Evolutionary conservation across 176 grass and related monocot genomes (phyloP), one percentile per base, ranked within the genome.

Genomic region (Ensete glaucum): DNA sequence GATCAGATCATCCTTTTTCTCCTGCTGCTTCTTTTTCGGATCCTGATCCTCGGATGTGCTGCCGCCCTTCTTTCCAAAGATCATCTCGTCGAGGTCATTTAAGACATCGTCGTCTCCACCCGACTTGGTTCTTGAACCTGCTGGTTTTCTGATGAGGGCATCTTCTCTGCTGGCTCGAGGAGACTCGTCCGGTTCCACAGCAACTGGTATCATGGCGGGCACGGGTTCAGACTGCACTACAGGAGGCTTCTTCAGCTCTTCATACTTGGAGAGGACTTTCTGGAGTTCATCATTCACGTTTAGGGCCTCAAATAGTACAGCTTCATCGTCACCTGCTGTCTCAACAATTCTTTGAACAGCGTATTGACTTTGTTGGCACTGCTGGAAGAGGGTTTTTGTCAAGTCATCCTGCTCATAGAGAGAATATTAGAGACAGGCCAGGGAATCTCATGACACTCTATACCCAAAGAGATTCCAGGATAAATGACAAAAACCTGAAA

Each of bases 301-400:
- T 82, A 97, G 75, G 67, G 90, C 93, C 82, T 97, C 90, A 3
- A 87, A 97, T 11, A 97, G 87, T 13, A 90, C 81, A 54, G 76
- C 88, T 54, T 90, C 87, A 0, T 90, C 85, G 5, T 90, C 89
- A n/a, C 87, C 85, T 8, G 93, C 84, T 0, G 62, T 88, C 67
- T 93, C 93, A 0, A 97, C 65, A 48, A 97, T 97, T 87, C 84
- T 93, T 73, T 88, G 87, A 26, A 97, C 82, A 2, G 87, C 85
- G 73, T 87, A 54, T 68, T 92, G 85, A 62, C 87, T 85, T 84
- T 90, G 90, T 73, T 64, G 89, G 77, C 93, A 97, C 80, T 97
- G 93, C 73, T 82, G 83, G 58, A 90, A 85, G 11, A 97, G 87
- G 65, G 90, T 97, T 72, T 69, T 85, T 62, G 87, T 83, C 77